A percentile compares a stretch with the other conserved stretches of the same genome.
phyloP scores from a whole-genome alignment of 495 filamentous ascomycete species.

The Massariosphaeria phaeospora region DNA sequence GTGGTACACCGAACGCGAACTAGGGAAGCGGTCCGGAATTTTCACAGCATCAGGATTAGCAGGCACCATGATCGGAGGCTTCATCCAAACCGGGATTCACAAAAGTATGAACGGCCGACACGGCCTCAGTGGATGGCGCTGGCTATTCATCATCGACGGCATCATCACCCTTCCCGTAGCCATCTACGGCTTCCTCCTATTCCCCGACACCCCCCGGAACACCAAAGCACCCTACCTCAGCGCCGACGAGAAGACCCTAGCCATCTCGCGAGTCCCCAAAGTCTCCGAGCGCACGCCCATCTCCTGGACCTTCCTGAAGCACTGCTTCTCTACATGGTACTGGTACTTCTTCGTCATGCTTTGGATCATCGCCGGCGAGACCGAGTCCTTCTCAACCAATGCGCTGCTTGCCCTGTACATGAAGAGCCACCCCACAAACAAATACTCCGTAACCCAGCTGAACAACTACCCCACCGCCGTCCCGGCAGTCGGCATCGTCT shows the following conservation, averaged over 20 bases:
- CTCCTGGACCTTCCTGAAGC: conserved; percentile 26
- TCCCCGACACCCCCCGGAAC: conserved; percentile 59
- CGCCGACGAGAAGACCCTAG: conserved; percentile 29
- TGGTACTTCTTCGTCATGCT: conserved; percentile 31
- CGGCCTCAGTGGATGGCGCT: conserved; percentile 59
- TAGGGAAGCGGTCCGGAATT: conserved; percentile 55
- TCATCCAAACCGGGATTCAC: conserved; percentile 59
- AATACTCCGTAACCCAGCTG: conserved; percentile 34
- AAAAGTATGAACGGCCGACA: conserved; percentile 47
- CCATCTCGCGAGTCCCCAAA: conserved; percentile 30
- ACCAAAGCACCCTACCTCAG: conserved; percentile 45
- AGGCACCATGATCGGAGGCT: conserved; percentile 47
- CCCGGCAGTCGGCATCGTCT: conserved; percentile 47
- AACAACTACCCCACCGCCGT: conserved; percentile 47
- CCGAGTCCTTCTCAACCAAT: conserved; percentile 29
- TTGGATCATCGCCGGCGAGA: conserved; percentile 35
- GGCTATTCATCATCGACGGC: conserved; percentile 55
- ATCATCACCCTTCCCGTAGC: conserved; percentile 37
- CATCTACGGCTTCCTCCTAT: conserved; percentile 54
- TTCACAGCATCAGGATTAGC: conserved; percentile 42
- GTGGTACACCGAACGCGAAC: conserved; percentile 62
- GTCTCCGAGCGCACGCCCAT: conserved; percentile 27
- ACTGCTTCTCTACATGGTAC: conserved; percentile 30
- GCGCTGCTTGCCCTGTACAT: conserved; percentile 38
- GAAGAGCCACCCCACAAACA: conserved; percentile 43